phyloP scores from a whole-genome alignment of 2,329 filamentous ascomycete genomes.

The Epichloe bromicola region DNA sequence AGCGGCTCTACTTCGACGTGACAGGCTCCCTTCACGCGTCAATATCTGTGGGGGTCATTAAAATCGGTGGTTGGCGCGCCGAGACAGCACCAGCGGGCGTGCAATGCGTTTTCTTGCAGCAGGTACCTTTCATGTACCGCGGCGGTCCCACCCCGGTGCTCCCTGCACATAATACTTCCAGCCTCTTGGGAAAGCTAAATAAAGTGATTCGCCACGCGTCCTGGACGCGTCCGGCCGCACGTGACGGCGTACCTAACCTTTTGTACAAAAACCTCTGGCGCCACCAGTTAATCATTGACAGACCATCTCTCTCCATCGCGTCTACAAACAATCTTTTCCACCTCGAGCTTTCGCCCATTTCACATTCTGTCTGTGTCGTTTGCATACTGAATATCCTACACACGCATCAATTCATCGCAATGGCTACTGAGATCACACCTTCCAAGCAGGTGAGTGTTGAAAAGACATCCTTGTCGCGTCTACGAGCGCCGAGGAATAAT shows the following conservation, averaged over 20 bases:
- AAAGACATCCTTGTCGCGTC: background rate
- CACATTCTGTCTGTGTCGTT: slow-evolving; percentile 9
- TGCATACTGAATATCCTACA: slow-evolving; percentile 7
- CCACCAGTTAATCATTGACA: slow-evolving; percentile 12
- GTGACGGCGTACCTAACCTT: slow-evolving; percentile 22
- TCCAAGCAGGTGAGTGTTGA: slow-evolving; percentile 41
- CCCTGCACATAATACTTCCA: background rate
- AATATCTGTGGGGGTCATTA: background rate
- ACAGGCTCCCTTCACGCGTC: slow-evolving; percentile 11
- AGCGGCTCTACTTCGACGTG: slow-evolving; percentile 11
- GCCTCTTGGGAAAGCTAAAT: slow-evolving; percentile 6
- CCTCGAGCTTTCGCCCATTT: slow-evolving; percentile 11
- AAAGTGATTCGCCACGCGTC: slow-evolving; percentile 13
- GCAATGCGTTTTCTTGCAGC: background rate
- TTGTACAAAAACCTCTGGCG: slow-evolving; percentile 27
- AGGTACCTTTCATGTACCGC: slow-evolving; percentile 6
- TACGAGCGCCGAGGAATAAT: background rate
- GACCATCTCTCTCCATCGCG: slow-evolving; percentile 17
- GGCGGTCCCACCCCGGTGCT: background rate
- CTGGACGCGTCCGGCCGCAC: slow-evolving; percentile 23
- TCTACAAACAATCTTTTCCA: slow-evolving; percentile 11
- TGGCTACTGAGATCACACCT: slow-evolving; percentile 60
- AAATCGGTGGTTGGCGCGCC: slow-evolving; percentile 9
- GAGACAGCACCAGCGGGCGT: background rate
- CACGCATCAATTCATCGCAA: slow-evolving; percentile 28